A percentile compares a stretch with the other conserved stretches of the same genome.
phyloP scores from a whole-genome alignment of 2,329 filamentous ascomycete genomes.

The Claviceps pazoutovae region DNA sequence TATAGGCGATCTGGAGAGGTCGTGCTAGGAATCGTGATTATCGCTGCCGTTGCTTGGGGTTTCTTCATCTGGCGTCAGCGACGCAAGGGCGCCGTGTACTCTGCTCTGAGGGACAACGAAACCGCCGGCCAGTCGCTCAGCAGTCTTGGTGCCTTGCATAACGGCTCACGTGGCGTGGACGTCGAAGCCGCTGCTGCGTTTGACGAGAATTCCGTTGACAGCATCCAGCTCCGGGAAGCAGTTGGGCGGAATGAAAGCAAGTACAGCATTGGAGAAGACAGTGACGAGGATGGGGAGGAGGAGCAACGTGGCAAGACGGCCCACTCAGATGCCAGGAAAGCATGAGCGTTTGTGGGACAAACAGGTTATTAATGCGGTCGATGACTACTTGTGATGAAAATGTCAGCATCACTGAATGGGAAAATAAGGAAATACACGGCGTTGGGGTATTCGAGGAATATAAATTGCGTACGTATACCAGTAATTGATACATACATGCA shows the following conservation, averaged over 20 bases:
- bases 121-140: constrained; percentile 18
- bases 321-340: not conserved
- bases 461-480: not conserved
- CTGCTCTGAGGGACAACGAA: constrained; percentile 30
- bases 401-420: not conserved
- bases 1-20: constrained; percentile 81
- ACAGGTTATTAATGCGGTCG: not conserved
- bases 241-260: constrained; percentile 25
- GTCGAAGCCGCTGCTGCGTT: constrained; percentile 48
- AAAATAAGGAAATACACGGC: not conserved
- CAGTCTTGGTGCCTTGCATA: constrained; percentile 34
- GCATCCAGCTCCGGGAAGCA: constrained; percentile 39
- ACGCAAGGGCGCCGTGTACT: constrained; percentile 40
- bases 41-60: constrained; percentile 62
- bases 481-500: not conserved
- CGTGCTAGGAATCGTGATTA: constrained; percentile 66
- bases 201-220: constrained; percentile 51
- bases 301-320: constrained; percentile 7
- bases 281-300: constrained; percentile 31
- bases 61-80: constrained; percentile 54
- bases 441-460: not conserved
- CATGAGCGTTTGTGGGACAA: not conserved
- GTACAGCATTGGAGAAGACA: constrained; percentile 44
- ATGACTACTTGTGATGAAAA: not conserved
- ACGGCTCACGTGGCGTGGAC: constrained; percentile 33